Evolutionary conservation across 257 asterid species (phyloP), one percentile per base, ranked within the genome.

Genomic region (Salvia rosmarinus): DNA sequence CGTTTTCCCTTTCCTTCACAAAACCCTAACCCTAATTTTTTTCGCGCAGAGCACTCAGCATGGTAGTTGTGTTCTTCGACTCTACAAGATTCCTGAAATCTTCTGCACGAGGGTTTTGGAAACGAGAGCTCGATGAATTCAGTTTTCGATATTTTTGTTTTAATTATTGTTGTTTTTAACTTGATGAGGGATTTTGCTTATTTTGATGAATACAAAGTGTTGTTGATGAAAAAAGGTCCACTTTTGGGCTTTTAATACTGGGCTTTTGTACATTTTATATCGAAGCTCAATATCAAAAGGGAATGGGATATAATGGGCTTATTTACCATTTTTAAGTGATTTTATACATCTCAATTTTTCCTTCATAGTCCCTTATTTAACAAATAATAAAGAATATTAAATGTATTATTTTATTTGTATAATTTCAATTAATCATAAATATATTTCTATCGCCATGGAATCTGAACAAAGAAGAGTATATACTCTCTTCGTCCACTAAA

Each of bases 1-100:
- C 67, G 73, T 49, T 9, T 54, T 40, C 17, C 52, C 20, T 54
- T 58, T 35, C 19, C 23, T 20, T 23, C 73, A 71, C 78, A 57
- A 85, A 85, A 88, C 93, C 93, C 93, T 85, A 87, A 84, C 91
- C 93, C 91, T 82, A 84, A 77, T 52, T 68, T 75, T 35, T 75
- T 58, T 39, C 32, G 59, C 6, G 17, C 49, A 13, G 16, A 70
- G 19, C 34, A 68, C 69, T 64, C 35, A 51, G 21, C 30, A 51
- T 19, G 43, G 44, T 19, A 54, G 73, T 55, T 39, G 42, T 37
- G 44, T 39, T 42, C 60, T 50, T 37, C 51, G 25, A 43, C 64
- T 70, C 76, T 57, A 46, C 32, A 43, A 43, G 70, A 68, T 46
- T 62, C 17, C 64, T 72, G 68, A 58, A 72, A 76, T 30, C 74